Percentiles rank a stretch among this genome's conserved stretches.
Evolutionary conservation across 75 land plant genomes (phyloP).

Genomic region (Selaginella tamariscina): DNA sequence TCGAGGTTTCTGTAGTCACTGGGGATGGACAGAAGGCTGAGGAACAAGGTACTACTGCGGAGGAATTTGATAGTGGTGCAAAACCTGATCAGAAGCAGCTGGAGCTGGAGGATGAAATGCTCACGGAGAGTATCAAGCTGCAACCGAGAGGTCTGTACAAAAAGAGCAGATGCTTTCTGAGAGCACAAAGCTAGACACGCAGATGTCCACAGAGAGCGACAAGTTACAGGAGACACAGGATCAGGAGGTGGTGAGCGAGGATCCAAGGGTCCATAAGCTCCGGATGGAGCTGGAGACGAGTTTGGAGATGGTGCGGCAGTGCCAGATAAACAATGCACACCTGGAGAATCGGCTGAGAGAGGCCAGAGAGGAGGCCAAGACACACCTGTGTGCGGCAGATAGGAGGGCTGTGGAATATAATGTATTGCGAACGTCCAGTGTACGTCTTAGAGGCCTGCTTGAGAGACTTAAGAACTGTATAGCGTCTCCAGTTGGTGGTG

Average conservation of each 20-base stretch:
- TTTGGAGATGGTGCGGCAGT: slow-evolving; percentile 72
- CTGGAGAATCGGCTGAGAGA: slow-evolving; percentile 88
- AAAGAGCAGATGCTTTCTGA: background rate
- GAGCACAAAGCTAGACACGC: background rate
- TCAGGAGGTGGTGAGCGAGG: background rate
- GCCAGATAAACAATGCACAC: slow-evolving; percentile 98
- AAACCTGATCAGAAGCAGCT: background rate
- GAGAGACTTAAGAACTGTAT: slow-evolving; percentile 73
- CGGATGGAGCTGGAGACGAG: slow-evolving; percentile 55
- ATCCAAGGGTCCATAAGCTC: slow-evolving; percentile 12
- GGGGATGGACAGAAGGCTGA: slow-evolving; percentile 24
- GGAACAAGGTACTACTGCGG: background rate
- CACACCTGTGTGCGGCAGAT: slow-evolving; percentile 84
- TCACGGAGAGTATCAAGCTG: background rate
- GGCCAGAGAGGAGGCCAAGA: slow-evolving; percentile 92
- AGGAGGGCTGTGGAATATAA: slow-evolving; percentile 79
- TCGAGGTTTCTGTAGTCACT: slow-evolving; percentile 35
- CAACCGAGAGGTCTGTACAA: too few species aligned
- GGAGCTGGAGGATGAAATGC: background rate
- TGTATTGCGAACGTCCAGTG: slow-evolving; percentile 69
- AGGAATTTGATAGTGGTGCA: background rate
- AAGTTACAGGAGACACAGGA: background rate
- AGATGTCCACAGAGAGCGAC: too few species aligned
- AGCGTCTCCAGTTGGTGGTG: slow-evolving; percentile 32
- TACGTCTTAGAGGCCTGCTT: slow-evolving; percentile 62